Conservation (phyloP, 179 eudicot genomes). For the Patellifolia procumbens region DNA sequence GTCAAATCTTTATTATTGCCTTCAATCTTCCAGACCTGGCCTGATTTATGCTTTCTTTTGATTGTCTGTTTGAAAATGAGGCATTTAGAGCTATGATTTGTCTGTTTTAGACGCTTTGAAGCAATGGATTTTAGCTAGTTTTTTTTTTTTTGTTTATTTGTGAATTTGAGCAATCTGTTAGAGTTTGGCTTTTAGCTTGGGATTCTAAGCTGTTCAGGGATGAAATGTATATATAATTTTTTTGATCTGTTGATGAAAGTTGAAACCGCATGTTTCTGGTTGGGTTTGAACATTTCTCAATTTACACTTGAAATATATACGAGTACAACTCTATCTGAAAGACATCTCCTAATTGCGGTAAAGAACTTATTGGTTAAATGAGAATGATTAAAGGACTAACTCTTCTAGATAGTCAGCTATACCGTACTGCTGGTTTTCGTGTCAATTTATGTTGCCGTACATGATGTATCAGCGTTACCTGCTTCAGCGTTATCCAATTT, state of each 20-base stretch:
- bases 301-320: neutral
- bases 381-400: neutral
- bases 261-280: neutral
- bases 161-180: neutral
- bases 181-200: no score
- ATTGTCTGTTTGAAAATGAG: neutral
- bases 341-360: neutral
- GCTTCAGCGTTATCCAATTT: no score
- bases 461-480: no score
- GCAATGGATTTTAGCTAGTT: neutral
- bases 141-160: neutral
- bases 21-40: neutral
- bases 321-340: neutral
- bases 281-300: neutral
- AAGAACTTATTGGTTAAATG: neutral
- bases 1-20: neutral
- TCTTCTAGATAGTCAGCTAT: neutral
- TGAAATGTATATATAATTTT: neutral
- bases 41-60: neutral
- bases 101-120: neutral
- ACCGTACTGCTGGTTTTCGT: neutral
- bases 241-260: neutral
- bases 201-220: no score
- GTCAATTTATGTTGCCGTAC: neutral
- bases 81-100: neutral